These are phyloP conservation scores for Boletus insuetus DNA, from an alignment of 768 basidiomycete species.

Conservation along the genomic window DNA sequence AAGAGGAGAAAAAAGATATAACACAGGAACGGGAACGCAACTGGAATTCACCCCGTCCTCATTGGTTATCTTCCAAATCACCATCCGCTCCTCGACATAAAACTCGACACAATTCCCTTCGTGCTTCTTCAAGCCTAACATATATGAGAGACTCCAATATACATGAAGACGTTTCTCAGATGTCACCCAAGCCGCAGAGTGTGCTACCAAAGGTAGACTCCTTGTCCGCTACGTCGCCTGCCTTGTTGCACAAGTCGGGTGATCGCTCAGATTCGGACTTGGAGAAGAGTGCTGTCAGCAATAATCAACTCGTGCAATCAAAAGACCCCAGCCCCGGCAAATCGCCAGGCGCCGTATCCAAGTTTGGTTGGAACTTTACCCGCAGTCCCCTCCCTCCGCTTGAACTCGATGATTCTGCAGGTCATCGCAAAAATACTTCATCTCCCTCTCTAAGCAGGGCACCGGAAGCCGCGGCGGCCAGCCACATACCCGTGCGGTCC, in stretches of 20 bases:
- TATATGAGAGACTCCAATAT: conserved; percentile 6
- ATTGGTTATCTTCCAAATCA: conserved; percentile 40
- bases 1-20: conserved; percentile 33
- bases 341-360: conserved; percentile 24
- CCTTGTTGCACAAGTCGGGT: not conserved
- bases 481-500: conserved; percentile 47
- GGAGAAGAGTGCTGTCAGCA: not conserved
- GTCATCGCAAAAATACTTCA: conserved; percentile 15
- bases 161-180: conserved; percentile 4
- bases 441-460: conserved; percentile 28
- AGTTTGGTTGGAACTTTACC: conserved; percentile 41
- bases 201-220: not conserved
- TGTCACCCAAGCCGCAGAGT: conserved; percentile 1
- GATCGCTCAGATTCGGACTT: conserved; percentile 1
- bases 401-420: conserved; percentile 31
- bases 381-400: conserved; percentile 40
- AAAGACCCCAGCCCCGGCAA: conserved; percentile 12
- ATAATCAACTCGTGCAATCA: not conserved
- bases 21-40: conserved; percentile 61
- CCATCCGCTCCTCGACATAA: conserved; percentile 11
- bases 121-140: conserved; percentile 19
- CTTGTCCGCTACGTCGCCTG: not conserved
- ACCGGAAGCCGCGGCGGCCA: conserved; percentile 29
- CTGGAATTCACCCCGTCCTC: conserved; percentile 67
- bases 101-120: conserved; percentile 12